Percentiles rank a stretch among this genome's conserved stretches.
phyloP scores from a whole-genome alignment of 257 asterid genomes.

The Pogostemon cablin region DNA sequence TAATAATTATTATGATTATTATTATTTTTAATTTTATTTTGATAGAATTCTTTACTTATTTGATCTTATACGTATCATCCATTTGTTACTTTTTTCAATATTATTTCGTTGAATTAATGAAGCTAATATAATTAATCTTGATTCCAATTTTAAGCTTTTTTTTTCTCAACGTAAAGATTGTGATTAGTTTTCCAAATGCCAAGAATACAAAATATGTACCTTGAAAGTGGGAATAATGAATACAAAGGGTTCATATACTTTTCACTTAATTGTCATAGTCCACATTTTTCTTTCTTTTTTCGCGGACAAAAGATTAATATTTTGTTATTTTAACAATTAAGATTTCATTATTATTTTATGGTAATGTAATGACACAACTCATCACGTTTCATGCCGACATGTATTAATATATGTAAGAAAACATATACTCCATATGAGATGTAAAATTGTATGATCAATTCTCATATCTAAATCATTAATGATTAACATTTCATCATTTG shows the following conservation, averaged over 20 bases:
- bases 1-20: not conserved
- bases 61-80: not conserved
- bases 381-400: no score
- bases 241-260: not conserved
- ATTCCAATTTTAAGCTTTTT: not conserved
- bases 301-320: no score
- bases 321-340: no score
- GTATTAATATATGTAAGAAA: no score
- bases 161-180: slow-evolving; percentile 8
- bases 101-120: not conserved
- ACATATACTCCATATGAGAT: no score
- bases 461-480: not conserved
- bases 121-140: not conserved
- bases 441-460: no score
- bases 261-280: not conserved
- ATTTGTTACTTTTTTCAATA: slow-evolving; percentile 7
- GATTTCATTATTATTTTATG: no score
- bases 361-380: no score
- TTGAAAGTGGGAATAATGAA: not conserved
- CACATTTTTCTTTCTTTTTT: no score
- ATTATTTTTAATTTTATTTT: not conserved
- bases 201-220: not conserved
- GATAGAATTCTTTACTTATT: slow-evolving; percentile 10
- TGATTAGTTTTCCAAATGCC: slow-evolving; percentile 15
- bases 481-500: no score